These are phyloP conservation scores for Cupressus sempervirens DNA, from an alignment of 75 land plant species.

Conservation along the genomic window DNA sequence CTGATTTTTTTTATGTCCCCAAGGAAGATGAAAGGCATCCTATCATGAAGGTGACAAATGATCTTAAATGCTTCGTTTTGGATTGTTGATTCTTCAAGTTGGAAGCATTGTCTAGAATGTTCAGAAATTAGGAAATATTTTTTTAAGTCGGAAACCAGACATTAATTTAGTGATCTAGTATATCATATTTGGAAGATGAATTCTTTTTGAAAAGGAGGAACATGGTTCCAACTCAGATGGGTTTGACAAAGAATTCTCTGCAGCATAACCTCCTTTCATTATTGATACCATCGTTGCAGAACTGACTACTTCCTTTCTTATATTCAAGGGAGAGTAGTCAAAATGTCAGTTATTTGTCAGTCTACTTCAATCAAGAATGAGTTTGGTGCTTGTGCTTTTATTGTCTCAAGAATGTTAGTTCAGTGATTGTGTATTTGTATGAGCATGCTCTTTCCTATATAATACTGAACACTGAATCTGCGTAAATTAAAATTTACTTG, in stretches of 20 bases:
- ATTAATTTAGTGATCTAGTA: too few relatives aligned
- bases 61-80: neutral
- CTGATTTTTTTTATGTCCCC: slow-evolving; percentile 27
- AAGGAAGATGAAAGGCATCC: neutral
- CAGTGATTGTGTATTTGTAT: too few relatives aligned
- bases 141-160: neutral
- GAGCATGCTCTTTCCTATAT: neutral
- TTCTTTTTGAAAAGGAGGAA: too few relatives aligned
- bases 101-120: neutral
- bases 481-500: neutral
- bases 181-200: neutral
- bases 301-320: neutral
- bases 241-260: too few relatives aligned
- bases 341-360: neutral
- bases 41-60: neutral
- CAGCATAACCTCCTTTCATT: neutral
- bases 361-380: neutral
- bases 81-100: neutral
- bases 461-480: too few relatives aligned
- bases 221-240: too few relatives aligned
- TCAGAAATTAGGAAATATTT: too few relatives aligned
- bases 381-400: neutral
- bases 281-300: neutral
- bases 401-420: neutral
- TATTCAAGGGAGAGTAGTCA: too few relatives aligned